These are phyloP conservation scores for Daldinia eschscholtzii DNA, from an alignment of 2,329 filamentous ascomycete species.

Conservation along the genomic window DNA sequence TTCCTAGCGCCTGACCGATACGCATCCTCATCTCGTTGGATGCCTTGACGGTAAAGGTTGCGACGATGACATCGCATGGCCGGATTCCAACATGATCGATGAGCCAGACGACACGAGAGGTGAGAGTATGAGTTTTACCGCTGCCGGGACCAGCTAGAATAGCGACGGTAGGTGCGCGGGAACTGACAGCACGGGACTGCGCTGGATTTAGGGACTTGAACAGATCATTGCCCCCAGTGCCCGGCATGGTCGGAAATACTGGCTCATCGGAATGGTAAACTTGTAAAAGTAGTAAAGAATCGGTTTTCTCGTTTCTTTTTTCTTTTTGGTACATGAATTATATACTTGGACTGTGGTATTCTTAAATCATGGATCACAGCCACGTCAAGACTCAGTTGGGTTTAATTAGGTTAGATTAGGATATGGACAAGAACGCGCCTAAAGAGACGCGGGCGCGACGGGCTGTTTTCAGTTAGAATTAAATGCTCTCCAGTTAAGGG, in stretches of 20 bases:
- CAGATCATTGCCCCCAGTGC: slow-evolving; percentile 50
- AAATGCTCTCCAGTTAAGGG: slow-evolving; percentile 5
- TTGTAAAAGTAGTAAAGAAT: neutral
- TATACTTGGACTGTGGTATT: neutral
- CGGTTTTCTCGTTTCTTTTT: too few species aligned
- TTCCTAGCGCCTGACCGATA: slow-evolving; percentile 83
- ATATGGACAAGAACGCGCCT: slow-evolving; percentile 22
- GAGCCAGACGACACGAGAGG: slow-evolving; percentile 90
- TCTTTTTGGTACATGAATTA: neutral
- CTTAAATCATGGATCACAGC: neutral
- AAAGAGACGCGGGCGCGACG: slow-evolving; percentile 30
- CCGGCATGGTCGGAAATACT: slow-evolving; percentile 43
- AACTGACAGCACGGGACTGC: slow-evolving; percentile 68
- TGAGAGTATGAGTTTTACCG: slow-evolving; percentile 96
- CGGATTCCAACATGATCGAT: slow-evolving; percentile 77
- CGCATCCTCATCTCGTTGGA: slow-evolving; percentile 93
- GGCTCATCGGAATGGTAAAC: slow-evolving; percentile 20
- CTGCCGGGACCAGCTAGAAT: slow-evolving; percentile 77
- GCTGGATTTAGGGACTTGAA: slow-evolving; percentile 66
- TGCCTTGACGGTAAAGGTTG: slow-evolving; percentile 97
- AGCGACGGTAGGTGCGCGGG: slow-evolving; percentile 67
- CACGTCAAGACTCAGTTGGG: neutral
- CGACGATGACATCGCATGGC: slow-evolving; percentile 91
- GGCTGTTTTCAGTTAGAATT: slow-evolving; percentile 17
- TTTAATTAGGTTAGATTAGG: neutral